Evolutionary conservation across 2,329 filamentous ascomycete species (phyloP).

Genomic region (Ceratocystis alfenasii): DNA sequence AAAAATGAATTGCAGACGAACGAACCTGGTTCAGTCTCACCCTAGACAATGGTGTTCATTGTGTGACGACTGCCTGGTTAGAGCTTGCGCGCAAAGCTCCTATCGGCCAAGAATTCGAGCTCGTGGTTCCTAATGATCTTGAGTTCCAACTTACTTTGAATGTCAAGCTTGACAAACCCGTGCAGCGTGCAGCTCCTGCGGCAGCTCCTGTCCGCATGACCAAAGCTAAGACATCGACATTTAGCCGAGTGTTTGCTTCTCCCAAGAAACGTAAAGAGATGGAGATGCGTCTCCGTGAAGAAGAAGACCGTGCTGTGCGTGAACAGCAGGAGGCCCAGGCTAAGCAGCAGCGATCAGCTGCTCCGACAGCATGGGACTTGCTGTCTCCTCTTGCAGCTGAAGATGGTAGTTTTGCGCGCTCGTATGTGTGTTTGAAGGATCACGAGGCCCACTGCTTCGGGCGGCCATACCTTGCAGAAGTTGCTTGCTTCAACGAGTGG

Average conservation of each 20-base stretch:
- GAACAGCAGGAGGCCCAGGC: conserved; percentile 53
- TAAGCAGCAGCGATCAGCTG: conserved; percentile 48
- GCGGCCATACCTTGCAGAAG: conserved; percentile 73
- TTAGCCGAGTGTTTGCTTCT: conserved; percentile 84
- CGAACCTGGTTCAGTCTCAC: conserved; percentile 91
- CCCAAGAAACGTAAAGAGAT: conserved; percentile 95
- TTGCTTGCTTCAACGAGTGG: conserved; percentile 98
- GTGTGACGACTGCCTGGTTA: conserved; percentile 90
- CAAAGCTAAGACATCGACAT: conserved; percentile 70
- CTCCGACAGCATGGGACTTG: conserved; percentile 71
- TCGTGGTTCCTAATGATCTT: conserved; percentile 93
- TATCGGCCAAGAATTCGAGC: conserved; percentile 95
- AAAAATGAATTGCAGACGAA: conserved; percentile 49
- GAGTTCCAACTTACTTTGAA: conserved; percentile 97
- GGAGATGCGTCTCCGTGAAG: conserved; percentile 71
- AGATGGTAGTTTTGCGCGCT: conserved; percentile 86
- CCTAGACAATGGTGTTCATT: conserved; percentile 95
- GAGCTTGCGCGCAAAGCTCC: conserved; percentile 85
- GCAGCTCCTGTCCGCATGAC: conserved; percentile 41
- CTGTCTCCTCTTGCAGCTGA: conserved; percentile 75
- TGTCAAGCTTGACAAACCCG: conserved; percentile 79
- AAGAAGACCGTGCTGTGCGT: conserved; percentile 60
- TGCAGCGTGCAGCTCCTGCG: conserved; percentile 42
- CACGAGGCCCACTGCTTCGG: conserved; percentile 83
- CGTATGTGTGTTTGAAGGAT: conserved; percentile 88